phyloP scores from a whole-genome alignment of 257 asterid genomes.

The Primulina eburnea region DNA sequence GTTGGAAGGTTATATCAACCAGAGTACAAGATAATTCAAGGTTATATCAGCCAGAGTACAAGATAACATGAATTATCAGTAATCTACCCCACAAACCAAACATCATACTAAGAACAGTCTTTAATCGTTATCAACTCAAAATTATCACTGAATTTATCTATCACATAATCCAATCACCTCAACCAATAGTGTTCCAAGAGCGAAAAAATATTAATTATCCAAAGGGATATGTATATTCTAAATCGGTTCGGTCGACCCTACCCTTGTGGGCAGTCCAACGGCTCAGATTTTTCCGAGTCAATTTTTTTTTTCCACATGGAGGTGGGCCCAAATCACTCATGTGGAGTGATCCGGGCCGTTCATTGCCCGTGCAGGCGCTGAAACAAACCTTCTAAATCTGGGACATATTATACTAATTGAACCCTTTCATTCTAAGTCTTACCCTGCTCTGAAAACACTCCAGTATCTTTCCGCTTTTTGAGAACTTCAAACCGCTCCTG shows the following conservation, averaged over 20 bases:
- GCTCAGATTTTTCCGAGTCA: no score
- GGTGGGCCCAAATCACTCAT: no score
- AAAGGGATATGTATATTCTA: background rate
- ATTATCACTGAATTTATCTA: no score
- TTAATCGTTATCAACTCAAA: no score
- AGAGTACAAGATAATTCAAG: background rate
- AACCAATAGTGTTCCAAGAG: constrained; percentile 3
- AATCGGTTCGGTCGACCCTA: no score
- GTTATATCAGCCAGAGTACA: background rate
- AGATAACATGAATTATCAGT: background rate
- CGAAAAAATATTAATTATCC: constrained; percentile 11
- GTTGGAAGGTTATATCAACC: background rate
- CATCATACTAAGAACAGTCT: background rate
- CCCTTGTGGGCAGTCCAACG: no score
- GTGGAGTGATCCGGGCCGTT: no score
- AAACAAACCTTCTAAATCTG: constrained; percentile 6
- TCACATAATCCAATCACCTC: background rate
- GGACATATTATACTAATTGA: constrained; percentile 13
- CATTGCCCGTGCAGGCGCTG: no score
- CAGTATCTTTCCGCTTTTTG: constrained; percentile 87
- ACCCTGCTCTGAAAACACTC: constrained; percentile 88
- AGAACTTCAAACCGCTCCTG: constrained; percentile 84
- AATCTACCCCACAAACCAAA: background rate
- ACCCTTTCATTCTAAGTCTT: constrained; percentile 16
- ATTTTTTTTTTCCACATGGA: no score